Evolutionary conservation across 2,329 filamentous ascomycete genomes (phyloP), one percentile per base, ranked within the genome.

Genomic region (Fusarium buharicum): DNA sequence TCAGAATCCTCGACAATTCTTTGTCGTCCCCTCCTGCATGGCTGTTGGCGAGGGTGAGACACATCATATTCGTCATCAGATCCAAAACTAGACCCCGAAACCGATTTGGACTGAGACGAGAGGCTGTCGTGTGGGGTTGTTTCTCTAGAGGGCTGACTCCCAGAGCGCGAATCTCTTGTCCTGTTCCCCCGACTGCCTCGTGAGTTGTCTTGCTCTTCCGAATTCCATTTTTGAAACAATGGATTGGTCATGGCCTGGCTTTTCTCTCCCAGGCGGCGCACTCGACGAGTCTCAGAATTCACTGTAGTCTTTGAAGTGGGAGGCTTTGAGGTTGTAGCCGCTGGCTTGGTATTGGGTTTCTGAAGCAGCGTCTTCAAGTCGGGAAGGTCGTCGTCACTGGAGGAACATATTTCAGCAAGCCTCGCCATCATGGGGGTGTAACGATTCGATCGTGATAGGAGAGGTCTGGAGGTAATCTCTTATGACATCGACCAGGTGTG

Each of bases 311-410:
- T 74, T 8, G 68, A 62, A 22, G 69, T 50, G 9, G 68, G 62
- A n/a, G 62, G 33, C 46, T 66, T 64, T 38, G 51, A 53, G n/a
- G 56, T 40, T 9, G 50, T 27, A n/a, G 48, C 39, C 34, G 49
- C n/a, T 36, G 50, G 17, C 37, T 55, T 18, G 41, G 18, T 38
- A 34, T 24, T 59, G 22, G 64, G 39, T 24, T 51, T 65, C 9
- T 55, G 62, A 18, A 72, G 39, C 9, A 79, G 55, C 3, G 72
- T 70, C 34, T 75, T 72, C 20, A 79, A 54, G 30, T 78, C 76
- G 2, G 79, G 78, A 22, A 81, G 74, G 30, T 81, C 79, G 37
- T 81, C 78, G 17, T 80, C 77, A 48, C 73, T 75, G 16, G 74
- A 73, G 38, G 67, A 62, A 44, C 54, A 70, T 41, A 64, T 69